Percentiles rank a stretch among this genome's conserved stretches.
Evolutionary conservation across 2,329 filamentous ascomycete species (phyloP).

Genomic region (Fusarium sp.): DNA sequence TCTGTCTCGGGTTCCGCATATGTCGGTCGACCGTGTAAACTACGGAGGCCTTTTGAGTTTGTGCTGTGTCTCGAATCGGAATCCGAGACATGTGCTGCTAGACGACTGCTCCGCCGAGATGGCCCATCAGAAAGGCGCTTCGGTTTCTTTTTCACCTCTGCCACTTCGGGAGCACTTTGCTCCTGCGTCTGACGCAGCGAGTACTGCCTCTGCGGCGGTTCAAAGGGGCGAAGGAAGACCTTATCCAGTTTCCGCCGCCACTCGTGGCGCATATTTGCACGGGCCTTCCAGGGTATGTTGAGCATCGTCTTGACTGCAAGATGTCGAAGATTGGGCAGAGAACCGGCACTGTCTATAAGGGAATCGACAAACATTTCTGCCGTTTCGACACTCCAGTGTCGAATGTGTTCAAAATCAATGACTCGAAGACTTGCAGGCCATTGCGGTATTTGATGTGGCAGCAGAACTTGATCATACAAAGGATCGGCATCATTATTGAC

Average conservation of each 20-base stretch:
- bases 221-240: slow-evolving; percentile 66
- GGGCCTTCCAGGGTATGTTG: slow-evolving; percentile 81
- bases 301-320: slow-evolving; percentile 81
- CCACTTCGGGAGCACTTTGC: slow-evolving; percentile 1
- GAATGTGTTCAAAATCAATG: slow-evolving; percentile 79
- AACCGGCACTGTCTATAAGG: slow-evolving; percentile 74
- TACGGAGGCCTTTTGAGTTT: slow-evolving; percentile 29
- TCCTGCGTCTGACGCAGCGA: slow-evolving; percentile 35
- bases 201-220: slow-evolving; percentile 50
- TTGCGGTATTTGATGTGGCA: slow-evolving; percentile 69
- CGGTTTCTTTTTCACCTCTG: slow-evolving; percentile 31
- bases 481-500: slow-evolving; percentile 74
- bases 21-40: slow-evolving; percentile 39
- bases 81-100: slow-evolving; percentile 45
- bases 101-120: slow-evolving; percentile 51
- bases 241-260: slow-evolving; percentile 77
- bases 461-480: slow-evolving; percentile 75
- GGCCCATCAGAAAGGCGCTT: slow-evolving; percentile 36
- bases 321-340: slow-evolving; percentile 72
- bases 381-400: slow-evolving; percentile 74
- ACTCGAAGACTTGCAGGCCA: slow-evolving; percentile 79
- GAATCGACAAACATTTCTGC: slow-evolving; percentile 83
- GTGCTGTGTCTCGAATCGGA: slow-evolving; percentile 38
- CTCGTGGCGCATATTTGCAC: slow-evolving; percentile 78
- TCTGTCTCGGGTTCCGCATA: slow-evolving; percentile 60